phyloP scores from a whole-genome alignment of 139 green algal genomes.

The Haematococcus sp. region DNA sequence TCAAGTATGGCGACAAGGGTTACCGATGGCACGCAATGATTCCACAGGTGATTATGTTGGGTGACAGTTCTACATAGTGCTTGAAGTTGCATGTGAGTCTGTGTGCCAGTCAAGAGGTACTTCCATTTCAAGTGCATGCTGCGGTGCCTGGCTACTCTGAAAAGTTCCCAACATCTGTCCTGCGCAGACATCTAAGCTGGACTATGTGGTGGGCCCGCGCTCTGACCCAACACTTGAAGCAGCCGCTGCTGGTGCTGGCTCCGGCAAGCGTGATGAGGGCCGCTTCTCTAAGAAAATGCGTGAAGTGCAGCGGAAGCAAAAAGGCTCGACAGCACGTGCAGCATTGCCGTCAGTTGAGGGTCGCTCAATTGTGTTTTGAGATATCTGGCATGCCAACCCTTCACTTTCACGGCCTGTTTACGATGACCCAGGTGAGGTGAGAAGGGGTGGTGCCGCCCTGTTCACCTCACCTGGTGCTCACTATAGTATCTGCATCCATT shows the following conservation, averaged over 20 bases:
- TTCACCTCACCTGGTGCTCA: no score
- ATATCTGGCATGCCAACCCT: no score
- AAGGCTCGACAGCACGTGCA: conserved; percentile 28
- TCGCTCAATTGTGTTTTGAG: conserved; percentile 28
- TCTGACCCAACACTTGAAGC: not conserved
- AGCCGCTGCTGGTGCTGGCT: not conserved
- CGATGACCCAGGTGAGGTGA: no score
- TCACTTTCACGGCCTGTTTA: no score
- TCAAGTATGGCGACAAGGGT: conserved; percentile 17
- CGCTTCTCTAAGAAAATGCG: conserved; percentile 43
- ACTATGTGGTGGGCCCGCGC: conserved; percentile 39
- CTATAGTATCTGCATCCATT: no score
- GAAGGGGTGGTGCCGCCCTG: no score
- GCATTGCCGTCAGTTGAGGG: conserved; percentile 41
- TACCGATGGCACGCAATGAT: conserved; percentile 36
- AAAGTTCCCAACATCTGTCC: not conserved
- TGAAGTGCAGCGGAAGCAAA: conserved; percentile 37
- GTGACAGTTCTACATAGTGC: no score
- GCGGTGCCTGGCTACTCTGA: no score
- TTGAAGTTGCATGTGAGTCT: no score
- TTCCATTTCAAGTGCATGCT: no score
- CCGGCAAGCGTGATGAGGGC: conserved; percentile 22
- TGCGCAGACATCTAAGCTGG: conserved; percentile 34
- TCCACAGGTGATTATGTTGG: conserved; percentile 12
- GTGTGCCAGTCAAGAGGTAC: no score